Base-by-base conservation (phyloP, 2,329 filamentous ascomycete species). In the Biscogniauxia mediterranea region DNA sequence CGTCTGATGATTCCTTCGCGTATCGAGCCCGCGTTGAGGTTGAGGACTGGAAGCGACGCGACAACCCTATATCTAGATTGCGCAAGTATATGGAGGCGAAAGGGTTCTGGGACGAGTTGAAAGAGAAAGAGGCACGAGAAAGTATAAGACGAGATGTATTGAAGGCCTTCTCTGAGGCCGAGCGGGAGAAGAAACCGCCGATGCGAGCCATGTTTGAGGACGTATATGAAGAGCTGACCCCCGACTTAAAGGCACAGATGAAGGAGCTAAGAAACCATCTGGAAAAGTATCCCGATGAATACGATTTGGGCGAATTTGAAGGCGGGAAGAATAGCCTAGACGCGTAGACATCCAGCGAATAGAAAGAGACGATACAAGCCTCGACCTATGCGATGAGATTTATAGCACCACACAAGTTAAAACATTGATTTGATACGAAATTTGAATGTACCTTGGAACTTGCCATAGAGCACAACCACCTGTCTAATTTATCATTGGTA, bases 21-120 rank as follows among this genome's bases (percentile, higher is more conserved):
- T 99, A 99, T 79, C 90, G 95, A 8, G 93, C 93, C 1, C 87
- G 90, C 25, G 88, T 97, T 0, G 95, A 99, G 73, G 95, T 99
- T 76, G 92, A 97, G 73, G 92, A 96, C 74, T 97, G 93, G 93
- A 96, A 96, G 76, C 83, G 92, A 0, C 82, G 93, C 13, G 93
- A 97, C 72, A 97, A 97, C 71, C 93, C 93, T 1, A 89, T 97
- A 56, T 92, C 91, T 1, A 84, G 93, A 13, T 74, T 96, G 59
- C 84, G 93, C 21, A 97, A 97, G 79, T 99, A 92, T 85, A 87
- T 99, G 79, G 94, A 99, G 77, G 83, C 85, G 8, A 86, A 88
- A 68, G 87, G 87, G 0, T 81, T 93, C 51, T 99, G 95, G 95
- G 86, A 93, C 69, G 93, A 97, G 65, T 83, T 85, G 50, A 85